Conservation (phyloP, 1,284 basidiomycete species). For the Fomitopsis palustris region DNA sequence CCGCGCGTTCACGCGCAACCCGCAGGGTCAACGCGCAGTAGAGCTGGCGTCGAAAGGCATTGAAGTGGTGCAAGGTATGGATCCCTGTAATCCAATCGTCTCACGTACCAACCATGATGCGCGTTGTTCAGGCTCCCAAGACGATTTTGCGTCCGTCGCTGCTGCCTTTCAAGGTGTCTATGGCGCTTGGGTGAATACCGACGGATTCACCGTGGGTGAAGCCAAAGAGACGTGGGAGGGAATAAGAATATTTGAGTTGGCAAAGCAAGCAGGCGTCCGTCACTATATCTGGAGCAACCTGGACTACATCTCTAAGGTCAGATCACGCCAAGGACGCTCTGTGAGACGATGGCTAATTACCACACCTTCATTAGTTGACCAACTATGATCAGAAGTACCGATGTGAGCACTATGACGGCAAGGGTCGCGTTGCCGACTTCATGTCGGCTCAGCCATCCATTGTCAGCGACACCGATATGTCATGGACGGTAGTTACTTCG, state of each 20-base stretch:
- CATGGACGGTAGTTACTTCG: slow-evolving; percentile 37
- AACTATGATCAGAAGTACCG: slow-evolving; percentile 5
- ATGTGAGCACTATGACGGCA: slow-evolving; percentile 29
- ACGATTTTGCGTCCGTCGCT: slow-evolving; percentile 30
- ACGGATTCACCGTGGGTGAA: slow-evolving; percentile 44
- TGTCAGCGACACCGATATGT: slow-evolving; percentile 29
- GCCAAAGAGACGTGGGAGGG: slow-evolving; percentile 39
- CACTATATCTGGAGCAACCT: slow-evolving; percentile 49
- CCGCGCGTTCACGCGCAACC: slow-evolving; percentile 42
- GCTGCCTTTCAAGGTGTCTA: slow-evolving; percentile 39
- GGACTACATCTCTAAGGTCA: slow-evolving; percentile 42
- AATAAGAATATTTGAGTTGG: slow-evolving; percentile 45
- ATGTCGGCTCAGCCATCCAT: slow-evolving; percentile 34
- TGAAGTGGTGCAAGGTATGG: slow-evolving; percentile 32
- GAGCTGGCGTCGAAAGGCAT: slow-evolving; percentile 30
- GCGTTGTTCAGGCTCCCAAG: slow-evolving; percentile 6
- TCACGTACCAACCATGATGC: neutral
- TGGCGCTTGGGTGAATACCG: slow-evolving; percentile 45
- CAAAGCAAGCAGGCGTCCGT: slow-evolving; percentile 36
- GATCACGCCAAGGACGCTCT: slow-evolving; percentile 6
- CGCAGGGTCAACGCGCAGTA: slow-evolving; percentile 32
- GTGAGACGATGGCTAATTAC: neutral
- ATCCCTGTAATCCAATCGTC: no score
- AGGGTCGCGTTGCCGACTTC: slow-evolving; percentile 38
- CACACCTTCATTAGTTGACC: neutral